Evolutionary conservation across 2,329 filamentous ascomycete species (phyloP).

Genomic region (Thelonectria discophora): DNA sequence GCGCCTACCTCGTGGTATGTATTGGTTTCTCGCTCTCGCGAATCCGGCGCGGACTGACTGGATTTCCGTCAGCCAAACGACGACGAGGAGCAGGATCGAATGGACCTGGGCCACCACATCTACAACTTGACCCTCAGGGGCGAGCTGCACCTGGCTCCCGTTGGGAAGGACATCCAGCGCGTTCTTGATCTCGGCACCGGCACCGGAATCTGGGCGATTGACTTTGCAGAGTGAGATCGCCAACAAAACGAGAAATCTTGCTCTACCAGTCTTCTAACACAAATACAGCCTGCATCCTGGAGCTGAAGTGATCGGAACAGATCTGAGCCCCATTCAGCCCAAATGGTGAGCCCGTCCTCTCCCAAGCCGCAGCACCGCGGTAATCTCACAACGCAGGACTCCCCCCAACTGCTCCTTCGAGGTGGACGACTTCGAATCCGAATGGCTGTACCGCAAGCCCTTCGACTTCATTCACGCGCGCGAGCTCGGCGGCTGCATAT

Average conservation of each 20-base stretch:
- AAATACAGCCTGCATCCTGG: constrained; percentile 18
- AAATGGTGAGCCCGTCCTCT: constrained; percentile 11
- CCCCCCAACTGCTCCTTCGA: constrained; percentile 24
- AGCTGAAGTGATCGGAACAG: constrained; percentile 23
- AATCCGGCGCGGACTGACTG: neutral
- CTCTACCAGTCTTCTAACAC: too few species aligned
- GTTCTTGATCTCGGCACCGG: constrained; percentile 21
- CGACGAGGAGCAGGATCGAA: constrained; percentile 21
- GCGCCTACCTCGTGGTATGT: constrained; percentile 23
- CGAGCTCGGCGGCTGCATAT: constrained; percentile 22
- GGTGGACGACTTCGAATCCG: constrained; percentile 23
- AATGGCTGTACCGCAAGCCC: constrained; percentile 15
- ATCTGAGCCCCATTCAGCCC: constrained; percentile 26
- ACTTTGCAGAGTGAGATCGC: constrained; percentile 23
- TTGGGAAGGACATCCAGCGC: constrained; percentile 10
- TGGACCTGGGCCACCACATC: constrained; percentile 21
- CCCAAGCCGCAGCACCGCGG: too few species aligned
- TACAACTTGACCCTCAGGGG: constrained; percentile 10
- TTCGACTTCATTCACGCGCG: constrained; percentile 20
- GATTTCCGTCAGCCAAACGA: constrained; percentile 22
- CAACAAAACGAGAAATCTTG: too few species aligned
- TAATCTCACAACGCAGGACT: constrained; percentile 2
- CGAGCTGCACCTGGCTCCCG: constrained; percentile 12
- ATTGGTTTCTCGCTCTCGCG: neutral
- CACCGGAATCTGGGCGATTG: constrained; percentile 23